Evolutionary conservation across 441 rosid species (phyloP).

Genomic region (Mallotus repandus): DNA sequence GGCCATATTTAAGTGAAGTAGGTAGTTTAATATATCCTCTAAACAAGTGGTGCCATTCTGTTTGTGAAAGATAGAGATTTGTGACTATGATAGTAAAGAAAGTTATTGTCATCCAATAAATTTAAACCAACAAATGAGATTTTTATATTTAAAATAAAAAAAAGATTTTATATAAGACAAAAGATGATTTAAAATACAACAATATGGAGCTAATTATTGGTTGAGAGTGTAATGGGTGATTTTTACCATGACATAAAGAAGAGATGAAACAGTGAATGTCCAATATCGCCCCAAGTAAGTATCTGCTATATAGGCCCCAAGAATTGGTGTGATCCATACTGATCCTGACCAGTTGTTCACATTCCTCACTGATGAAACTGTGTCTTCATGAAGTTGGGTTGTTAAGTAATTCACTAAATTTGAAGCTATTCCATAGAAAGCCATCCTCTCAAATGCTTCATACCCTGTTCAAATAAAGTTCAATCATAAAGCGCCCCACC

Average conservation of each 20-base stretch:
- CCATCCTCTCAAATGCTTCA: constrained; percentile 96
- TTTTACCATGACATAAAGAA: constrained; percentile 67
- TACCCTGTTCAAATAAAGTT: constrained; percentile 45
- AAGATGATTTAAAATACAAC: neutral
- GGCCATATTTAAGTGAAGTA: neutral
- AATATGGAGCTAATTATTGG: neutral
- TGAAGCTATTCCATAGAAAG: constrained; percentile 80
- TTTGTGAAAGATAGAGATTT: constrained; percentile 15
- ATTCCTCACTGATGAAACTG: constrained; percentile 78
- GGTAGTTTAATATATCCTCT: constrained; percentile 16
- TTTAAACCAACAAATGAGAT: neutral
- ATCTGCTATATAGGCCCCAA: constrained; percentile 93
- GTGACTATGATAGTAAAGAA: constrained; percentile 1
- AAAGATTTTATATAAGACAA: too few species aligned
- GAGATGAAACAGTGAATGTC: constrained; percentile 84
- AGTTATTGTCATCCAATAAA: neutral
- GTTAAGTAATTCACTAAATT: constrained; percentile 81
- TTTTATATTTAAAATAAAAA: too few species aligned
- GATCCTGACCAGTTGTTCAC: constrained; percentile 91
- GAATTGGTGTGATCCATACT: constrained; percentile 87
- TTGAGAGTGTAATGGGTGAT: neutral
- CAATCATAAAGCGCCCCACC: neutral
- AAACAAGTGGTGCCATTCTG: constrained; percentile 23
- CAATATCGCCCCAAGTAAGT: constrained; percentile 80
- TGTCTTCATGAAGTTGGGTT: constrained; percentile 75